Conservation (phyloP, 2,329 filamentous ascomycete species). For the Pyrenophora teres region DNA sequence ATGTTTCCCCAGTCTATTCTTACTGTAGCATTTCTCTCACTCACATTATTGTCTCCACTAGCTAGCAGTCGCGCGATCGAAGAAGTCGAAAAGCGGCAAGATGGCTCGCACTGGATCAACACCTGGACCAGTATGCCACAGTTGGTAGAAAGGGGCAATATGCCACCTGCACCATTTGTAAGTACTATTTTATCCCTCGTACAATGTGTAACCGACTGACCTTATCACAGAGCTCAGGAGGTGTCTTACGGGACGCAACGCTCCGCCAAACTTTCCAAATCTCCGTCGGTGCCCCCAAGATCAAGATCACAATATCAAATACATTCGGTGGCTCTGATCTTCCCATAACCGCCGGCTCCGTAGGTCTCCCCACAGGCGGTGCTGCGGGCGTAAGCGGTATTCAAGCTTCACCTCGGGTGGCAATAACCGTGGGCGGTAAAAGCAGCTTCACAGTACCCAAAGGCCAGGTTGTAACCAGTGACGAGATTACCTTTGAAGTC, state of each 20-base stretch:
- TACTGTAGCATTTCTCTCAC: neutral
- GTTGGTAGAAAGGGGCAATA: conserved; percentile 64
- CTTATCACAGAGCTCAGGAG: conserved; percentile 54
- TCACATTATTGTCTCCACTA: neutral
- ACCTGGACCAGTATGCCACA: conserved; percentile 71
- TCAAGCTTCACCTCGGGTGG: conserved; percentile 62
- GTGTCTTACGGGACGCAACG: conserved; percentile 65
- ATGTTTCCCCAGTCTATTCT: neutral
- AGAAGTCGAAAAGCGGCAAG: conserved; percentile 19
- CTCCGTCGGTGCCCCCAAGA: conserved; percentile 60
- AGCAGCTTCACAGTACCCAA: conserved; percentile 56
- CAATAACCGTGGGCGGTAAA: conserved; percentile 62
- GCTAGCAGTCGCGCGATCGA: conserved; percentile 6
- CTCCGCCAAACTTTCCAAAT: conserved; percentile 69
- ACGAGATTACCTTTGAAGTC: conserved; percentile 62
- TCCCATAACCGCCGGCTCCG: conserved; percentile 62
- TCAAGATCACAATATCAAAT: conserved; percentile 69
- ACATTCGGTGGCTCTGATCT: conserved; percentile 65
- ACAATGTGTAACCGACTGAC: neutral
- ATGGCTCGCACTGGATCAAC: conserved; percentile 61
- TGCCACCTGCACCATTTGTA: conserved; percentile 63
- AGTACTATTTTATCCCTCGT: neutral
- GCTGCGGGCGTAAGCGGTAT: conserved; percentile 60
- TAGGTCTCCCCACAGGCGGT: conserved; percentile 61
- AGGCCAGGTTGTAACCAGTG: conserved; percentile 62